Evolutionary conservation across 192 early-diverging fungal species (phyloP), one percentile per base, ranked within the genome.

Genomic region (Podila epigama): DNA sequence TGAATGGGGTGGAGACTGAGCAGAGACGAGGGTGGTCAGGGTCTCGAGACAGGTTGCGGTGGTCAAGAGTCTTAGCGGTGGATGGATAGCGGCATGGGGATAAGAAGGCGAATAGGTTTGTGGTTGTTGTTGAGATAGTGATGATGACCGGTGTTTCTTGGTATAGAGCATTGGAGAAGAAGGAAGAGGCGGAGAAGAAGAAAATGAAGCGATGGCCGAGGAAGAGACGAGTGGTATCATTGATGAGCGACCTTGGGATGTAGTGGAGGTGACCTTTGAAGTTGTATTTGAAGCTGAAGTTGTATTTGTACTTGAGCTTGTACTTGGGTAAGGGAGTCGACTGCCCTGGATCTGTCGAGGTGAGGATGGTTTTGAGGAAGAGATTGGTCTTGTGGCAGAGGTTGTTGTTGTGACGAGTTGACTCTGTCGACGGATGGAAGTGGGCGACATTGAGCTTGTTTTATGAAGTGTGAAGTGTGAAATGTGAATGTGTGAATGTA

Each of bases 1-100:
- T 20, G 72, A 75, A 31, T 75, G 72, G 20, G 72, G 72, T n/a
- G 72, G 72, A 12, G 72, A 75, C 54, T 63, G 64, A 13, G 72
- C 72, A 44, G 72, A 75, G 60, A 75, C 60, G 29, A 75, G 37
- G 37, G 58, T 63, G 4, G 72, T 75, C 11, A 35, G 33, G 18
- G 72, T 67, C n/a, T 67, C 72, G 16, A 66, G 44, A 44, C 72
- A 75, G 16, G 72, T 75, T 33, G 72, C 72, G 11, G 72, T 58
- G 28, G 72, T 68, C 65, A 75, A 52, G 25, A 75, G 60, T 36
- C 72, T 51, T 5, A 75, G 55, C 2, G 72, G 72, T 4, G 65
- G 72, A 37, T 75, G 72, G 44, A 56, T 60, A 0, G 70, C 66
- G 4, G 70, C 57, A 35, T 75, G 70, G 22, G 63, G 70, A 60